A percentile compares a stretch with the other conserved stretches of the same genome.
phyloP scores from a whole-genome alignment of 345 rosid species.

The Populus alba region DNA sequence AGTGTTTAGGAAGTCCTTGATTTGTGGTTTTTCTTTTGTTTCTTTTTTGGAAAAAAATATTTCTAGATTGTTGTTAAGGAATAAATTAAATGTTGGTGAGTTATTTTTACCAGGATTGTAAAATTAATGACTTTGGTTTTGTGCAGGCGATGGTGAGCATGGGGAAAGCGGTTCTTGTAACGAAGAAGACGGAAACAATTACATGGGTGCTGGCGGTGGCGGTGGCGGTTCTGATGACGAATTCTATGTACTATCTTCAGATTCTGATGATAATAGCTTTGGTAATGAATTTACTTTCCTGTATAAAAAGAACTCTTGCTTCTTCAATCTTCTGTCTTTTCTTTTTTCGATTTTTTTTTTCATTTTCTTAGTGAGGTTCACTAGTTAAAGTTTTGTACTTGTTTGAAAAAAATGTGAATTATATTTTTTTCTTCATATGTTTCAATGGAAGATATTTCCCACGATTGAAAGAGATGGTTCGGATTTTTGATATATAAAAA shows the following conservation, averaged over 20 bases:
- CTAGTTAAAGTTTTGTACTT: not conserved
- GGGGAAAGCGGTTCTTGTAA: not conserved
- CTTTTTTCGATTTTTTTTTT: not conserved
- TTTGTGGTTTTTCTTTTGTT: too few species aligned
- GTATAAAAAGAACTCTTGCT: not conserved
- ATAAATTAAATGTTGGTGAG: too few species aligned
- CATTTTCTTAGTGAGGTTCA: too few species aligned
- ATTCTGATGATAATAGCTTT: slow-evolving; percentile 22
- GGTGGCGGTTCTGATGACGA: slow-evolving; percentile 15
- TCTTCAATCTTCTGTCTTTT: not conserved
- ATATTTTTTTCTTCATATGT: too few species aligned
- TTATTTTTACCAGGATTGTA: not conserved
- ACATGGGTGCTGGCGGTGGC: not conserved
- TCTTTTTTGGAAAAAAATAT: too few species aligned
- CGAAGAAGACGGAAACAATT: not conserved
- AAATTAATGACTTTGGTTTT: not conserved
- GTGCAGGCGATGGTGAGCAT: not conserved
- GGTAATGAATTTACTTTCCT: slow-evolving; percentile 4
- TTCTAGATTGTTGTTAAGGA: too few species aligned
- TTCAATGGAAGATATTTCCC: not conserved
- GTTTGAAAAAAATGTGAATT: not conserved
- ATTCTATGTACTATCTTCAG: slow-evolving; percentile 21
- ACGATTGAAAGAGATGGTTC: not conserved
- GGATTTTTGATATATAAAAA: not conserved
- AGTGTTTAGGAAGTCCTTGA: too few species aligned